A percentile compares a stretch with the other conserved stretches of the same genome.
Evolutionary conservation across 805 yeast genomes (phyloP).

Genomic region (Torulaspora franciscae): DNA sequence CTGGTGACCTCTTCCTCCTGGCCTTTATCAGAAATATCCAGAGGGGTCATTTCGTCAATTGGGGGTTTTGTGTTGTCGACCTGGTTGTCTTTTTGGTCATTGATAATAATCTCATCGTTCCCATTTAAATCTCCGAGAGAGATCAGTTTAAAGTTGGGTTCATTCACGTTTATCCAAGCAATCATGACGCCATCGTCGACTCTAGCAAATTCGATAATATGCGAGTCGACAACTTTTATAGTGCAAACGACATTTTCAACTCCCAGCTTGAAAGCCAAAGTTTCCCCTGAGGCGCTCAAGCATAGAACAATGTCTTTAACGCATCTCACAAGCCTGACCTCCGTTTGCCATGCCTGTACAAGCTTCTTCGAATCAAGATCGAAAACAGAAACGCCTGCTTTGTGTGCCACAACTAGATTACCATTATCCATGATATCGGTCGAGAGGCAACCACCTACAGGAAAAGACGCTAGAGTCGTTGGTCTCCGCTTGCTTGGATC

Average conservation of each 20-base stretch:
- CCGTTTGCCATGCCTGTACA: conserved; percentile 23
- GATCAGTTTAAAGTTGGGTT: conserved; percentile 36
- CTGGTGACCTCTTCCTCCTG: conserved; percentile 27
- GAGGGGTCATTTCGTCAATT: conserved; percentile 22
- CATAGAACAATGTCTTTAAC: conserved; percentile 21
- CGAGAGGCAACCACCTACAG: conserved; percentile 18
- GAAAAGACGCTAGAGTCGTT: conserved; percentile 22
- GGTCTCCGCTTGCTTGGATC: conserved; percentile 49
- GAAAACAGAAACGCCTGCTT: conserved; percentile 18
- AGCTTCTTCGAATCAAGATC: conserved; percentile 17
- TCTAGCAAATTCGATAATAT: conserved; percentile 26
- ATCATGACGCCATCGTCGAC: conserved; percentile 24
- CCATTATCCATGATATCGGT: conserved; percentile 21
- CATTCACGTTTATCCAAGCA: conserved; percentile 39
- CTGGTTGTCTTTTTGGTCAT: conserved; percentile 28
- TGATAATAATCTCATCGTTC: conserved; percentile 28
- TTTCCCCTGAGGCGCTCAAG: conserved; percentile 21
- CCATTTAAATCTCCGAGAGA: conserved; percentile 21
- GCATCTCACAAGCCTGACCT: conserved; percentile 20
- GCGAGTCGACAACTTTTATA: conserved; percentile 27
- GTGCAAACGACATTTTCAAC: conserved; percentile 36
- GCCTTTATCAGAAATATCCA: conserved; percentile 22
- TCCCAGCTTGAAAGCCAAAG: conserved; percentile 29
- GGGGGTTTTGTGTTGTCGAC: conserved; percentile 10
- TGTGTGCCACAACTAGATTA: conserved; percentile 22